Conservation (phyloP, 129 eudicot genomes). For the Artemisia annua region DNA sequence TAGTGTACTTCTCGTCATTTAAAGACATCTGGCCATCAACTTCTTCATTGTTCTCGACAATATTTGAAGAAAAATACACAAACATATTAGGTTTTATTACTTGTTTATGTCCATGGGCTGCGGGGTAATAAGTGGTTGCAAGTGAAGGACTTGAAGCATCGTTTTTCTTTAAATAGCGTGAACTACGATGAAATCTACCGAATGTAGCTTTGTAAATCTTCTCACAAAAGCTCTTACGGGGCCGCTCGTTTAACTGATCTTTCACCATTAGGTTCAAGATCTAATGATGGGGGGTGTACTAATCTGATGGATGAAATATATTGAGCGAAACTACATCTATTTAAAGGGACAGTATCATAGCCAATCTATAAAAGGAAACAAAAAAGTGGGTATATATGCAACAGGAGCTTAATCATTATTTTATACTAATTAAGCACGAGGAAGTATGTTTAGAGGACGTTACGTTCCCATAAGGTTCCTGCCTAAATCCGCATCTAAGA, state of each 20-base stretch:
- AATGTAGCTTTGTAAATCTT: conserved; percentile 16
- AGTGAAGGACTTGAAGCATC: neutral
- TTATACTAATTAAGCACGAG: conserved; percentile 5
- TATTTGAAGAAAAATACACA: conserved; percentile 4
- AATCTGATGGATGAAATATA: neutral
- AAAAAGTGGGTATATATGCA: neutral
- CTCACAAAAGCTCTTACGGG: conserved; percentile 11
- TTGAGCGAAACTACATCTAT: neutral
- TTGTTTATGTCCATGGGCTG: conserved; percentile 8
- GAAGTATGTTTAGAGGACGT: neutral
- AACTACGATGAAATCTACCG: conserved; percentile 11
- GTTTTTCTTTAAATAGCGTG: conserved; percentile 4
- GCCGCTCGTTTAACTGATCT: conserved; percentile 1
- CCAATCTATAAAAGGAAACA: too few relatives aligned
- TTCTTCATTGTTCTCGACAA: neutral
- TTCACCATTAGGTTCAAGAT: conserved; percentile 2
- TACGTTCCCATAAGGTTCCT: neutral
- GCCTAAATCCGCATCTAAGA: neutral
- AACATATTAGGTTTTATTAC: neutral
- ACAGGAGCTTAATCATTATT: neutral
- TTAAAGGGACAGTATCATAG: neutral
- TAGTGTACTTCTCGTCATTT: conserved; percentile 23
- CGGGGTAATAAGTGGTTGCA: neutral
- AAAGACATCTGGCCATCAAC: conserved; percentile 2
- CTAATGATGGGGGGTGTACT: neutral